Evolutionary conservation across 2,329 filamentous ascomycete species (phyloP).

Genomic region (Phialemoniopsis sp.): DNA sequence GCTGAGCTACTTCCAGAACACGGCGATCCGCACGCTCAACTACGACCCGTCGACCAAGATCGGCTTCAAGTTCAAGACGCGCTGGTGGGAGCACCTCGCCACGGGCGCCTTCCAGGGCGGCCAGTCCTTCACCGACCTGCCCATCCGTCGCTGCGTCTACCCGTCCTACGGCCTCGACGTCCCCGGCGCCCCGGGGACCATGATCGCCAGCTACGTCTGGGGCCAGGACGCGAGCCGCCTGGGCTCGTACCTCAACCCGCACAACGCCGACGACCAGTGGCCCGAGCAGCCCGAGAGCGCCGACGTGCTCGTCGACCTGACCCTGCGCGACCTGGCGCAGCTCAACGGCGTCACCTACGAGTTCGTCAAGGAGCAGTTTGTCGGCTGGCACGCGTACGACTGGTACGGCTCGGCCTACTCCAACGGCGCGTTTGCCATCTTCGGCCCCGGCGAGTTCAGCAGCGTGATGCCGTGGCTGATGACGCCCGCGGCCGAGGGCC

Average conservation of each 20-base stretch:
- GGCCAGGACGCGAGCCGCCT: conserved; percentile 17
- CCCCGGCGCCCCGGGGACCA: conserved; percentile 12
- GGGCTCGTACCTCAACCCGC: conserved; percentile 15
- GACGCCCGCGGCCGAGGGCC: conserved; percentile 14
- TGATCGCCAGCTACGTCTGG: conserved; percentile 19
- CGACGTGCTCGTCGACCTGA: conserved; percentile 49
- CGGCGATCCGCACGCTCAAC: conserved; percentile 21
- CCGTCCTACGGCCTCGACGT: conserved; percentile 21
- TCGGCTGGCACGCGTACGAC: conserved; percentile 13
- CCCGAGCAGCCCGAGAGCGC: conserved; percentile 36
- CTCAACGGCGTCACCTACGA: conserved; percentile 15
- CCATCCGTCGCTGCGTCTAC: conserved; percentile 23
- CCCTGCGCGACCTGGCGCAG: conserved; percentile 42
- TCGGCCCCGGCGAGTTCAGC: conserved; percentile 15
- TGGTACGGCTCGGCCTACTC: conserved; percentile 17
- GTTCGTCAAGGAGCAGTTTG: conserved; percentile 10
- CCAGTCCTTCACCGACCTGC: conserved; percentile 21
- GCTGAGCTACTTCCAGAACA: conserved; percentile 19
- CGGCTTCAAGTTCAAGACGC: conserved; percentile 19
- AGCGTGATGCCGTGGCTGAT: conserved; percentile 14
- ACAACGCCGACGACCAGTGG: conserved; percentile 9
- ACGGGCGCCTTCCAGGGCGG: conserved; percentile 16
- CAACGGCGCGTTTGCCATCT: conserved; percentile 17
- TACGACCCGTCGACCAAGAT: conserved; percentile 21
- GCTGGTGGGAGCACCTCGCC: conserved; percentile 18